A percentile compares a stretch with the other conserved stretches of the same genome.
These are phyloP conservation scores for Dictyostelium firmibasis DNA, from an alignment of 78 protist species.

Conservation along the genomic window DNA sequence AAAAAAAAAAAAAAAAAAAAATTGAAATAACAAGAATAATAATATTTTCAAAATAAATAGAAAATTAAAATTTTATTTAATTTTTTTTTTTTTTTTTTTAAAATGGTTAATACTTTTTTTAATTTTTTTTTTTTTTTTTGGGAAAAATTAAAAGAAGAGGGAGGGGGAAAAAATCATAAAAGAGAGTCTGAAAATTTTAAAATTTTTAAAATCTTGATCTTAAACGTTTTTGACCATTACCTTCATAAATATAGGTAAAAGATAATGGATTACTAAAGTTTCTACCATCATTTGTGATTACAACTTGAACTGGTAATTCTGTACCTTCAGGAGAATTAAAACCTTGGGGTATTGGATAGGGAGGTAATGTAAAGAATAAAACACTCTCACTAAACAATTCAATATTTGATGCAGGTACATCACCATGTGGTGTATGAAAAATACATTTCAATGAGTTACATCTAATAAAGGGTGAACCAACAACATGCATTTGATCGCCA, in stretches of 20 bases:
- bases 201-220: slow-evolving; percentile 70
- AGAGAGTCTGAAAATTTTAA: background rate
- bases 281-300: slow-evolving; percentile 79
- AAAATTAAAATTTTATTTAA: background rate
- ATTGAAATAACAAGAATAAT: too few relatives aligned
- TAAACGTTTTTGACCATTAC: slow-evolving; percentile 20
- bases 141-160: too few relatives aligned
- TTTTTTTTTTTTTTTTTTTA: background rate
- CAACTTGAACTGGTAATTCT: slow-evolving; percentile 72
- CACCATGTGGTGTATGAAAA: slow-evolving; percentile 79
- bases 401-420: slow-evolving; percentile 40
- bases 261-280: slow-evolving; percentile 74
- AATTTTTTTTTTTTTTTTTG: background rate
- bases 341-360: slow-evolving; percentile 50
- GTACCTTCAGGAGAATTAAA: slow-evolving; percentile 55
- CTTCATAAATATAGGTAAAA: slow-evolving; percentile 64
- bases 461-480: slow-evolving; percentile 74
- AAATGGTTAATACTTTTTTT: too few relatives aligned
- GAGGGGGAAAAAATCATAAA: too few relatives aligned
- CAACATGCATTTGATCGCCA: slow-evolving; percentile 80
- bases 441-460: slow-evolving; percentile 61
- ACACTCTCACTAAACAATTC: slow-evolving; percentile 69
- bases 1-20: too few relatives aligned
- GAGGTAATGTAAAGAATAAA: slow-evolving; percentile 66
- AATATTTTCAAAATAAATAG: background rate